Evolutionary conservation across 306 rosid species (phyloP).

Genomic region (Ceratonia siliqua): DNA sequence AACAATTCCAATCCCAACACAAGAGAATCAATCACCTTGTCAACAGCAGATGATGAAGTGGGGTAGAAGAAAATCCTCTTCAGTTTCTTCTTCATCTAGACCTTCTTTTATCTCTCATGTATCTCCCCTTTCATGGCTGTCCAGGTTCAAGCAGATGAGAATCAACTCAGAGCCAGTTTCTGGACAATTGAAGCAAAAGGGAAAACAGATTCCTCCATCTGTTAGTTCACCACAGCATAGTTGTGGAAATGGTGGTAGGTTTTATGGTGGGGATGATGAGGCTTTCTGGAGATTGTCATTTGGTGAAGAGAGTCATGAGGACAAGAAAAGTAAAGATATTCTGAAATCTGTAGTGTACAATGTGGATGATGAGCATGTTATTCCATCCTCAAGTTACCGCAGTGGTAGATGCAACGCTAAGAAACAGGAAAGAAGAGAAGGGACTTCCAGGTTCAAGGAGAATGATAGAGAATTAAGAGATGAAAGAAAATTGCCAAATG

Average conservation of each 20-base stretch:
- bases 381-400: conserved; percentile 31
- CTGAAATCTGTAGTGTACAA: conserved; percentile 32
- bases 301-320: conserved; percentile 50
- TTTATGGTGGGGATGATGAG: conserved; percentile 56
- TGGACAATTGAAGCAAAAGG: conserved; percentile 39
- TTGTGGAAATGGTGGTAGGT: conserved; percentile 40
- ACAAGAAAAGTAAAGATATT: conserved; percentile 41
- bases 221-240: conserved; percentile 35
- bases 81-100: conserved; percentile 47
- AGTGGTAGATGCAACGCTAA: conserved; percentile 32
- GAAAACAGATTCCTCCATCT: conserved; percentile 43
- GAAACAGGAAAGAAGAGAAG: conserved; percentile 44
- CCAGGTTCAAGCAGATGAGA: conserved; percentile 84
- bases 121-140: conserved; percentile 74
- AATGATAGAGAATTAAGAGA: conserved; percentile 35
- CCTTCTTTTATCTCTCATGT: conserved; percentile 71
- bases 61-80: conserved; percentile 68
- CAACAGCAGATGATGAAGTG: conserved; percentile 58
- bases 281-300: conserved; percentile 85
- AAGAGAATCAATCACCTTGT: neutral
- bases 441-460: conserved; percentile 37
- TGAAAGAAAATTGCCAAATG: conserved; percentile 36
- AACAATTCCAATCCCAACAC: conserved; percentile 16
- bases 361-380: conserved; percentile 44
- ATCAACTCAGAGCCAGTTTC: conserved; percentile 45